A percentile compares a stretch with the other conserved stretches of the same genome.
Conservation (phyloP, 345 rosid species). For the Heritiera fomes region DNA sequence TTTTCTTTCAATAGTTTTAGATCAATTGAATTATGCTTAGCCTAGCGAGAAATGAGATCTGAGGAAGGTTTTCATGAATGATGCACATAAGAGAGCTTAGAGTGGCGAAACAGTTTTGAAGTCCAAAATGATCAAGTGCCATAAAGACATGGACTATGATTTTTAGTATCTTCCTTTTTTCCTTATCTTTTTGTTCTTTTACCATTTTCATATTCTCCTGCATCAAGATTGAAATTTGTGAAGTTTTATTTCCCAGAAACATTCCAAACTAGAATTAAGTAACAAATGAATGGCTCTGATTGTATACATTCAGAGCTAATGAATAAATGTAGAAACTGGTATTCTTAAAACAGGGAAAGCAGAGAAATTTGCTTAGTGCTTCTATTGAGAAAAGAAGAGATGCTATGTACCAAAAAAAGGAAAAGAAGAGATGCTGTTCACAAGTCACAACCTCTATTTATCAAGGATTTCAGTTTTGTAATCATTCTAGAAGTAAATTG, state of each 20-base stretch:
- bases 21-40: not conserved
- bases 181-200: not conserved
- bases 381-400: not conserved
- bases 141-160: not conserved
- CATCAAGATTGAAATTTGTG: not conserved
- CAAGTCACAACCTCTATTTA: not conserved
- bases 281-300: not conserved
- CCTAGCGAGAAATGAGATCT: not conserved
- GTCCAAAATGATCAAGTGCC: not conserved
- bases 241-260: not conserved
- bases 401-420: not conserved
- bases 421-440: not conserved
- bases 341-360: not conserved
- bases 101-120: not conserved
- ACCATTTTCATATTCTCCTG: not conserved
- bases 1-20: not conserved
- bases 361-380: not conserved
- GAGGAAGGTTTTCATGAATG: not conserved
- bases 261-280: not conserved
- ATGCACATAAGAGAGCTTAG: not conserved
- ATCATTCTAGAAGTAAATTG: not conserved
- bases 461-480: not conserved
- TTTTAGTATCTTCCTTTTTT: too few relatives aligned
- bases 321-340: not conserved
- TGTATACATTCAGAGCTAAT: not conserved